Conservation (phyloP, 2,329 filamentous ascomycete species). For the Trichophyton mentagrophytes region DNA sequence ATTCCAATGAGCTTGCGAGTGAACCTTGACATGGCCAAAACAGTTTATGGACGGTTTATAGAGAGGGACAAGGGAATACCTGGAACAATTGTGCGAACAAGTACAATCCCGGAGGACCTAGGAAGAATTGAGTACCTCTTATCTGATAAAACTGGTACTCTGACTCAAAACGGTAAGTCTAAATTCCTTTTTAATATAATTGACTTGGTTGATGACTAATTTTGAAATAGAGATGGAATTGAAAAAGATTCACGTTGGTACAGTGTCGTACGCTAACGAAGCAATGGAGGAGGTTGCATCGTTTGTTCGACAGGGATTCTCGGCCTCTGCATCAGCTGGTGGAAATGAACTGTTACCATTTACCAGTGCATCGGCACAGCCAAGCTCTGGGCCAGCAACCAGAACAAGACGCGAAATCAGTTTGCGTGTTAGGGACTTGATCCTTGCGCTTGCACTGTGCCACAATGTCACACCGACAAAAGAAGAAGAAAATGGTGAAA, state of each 20-base stretch:
- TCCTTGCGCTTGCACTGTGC: conserved; percentile 81
- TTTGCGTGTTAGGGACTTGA: conserved; percentile 79
- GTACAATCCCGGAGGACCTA: conserved; percentile 92
- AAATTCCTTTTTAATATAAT: neutral
- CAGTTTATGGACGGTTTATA: conserved; percentile 90
- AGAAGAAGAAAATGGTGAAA: conserved; percentile 67
- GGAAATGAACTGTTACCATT: conserved; percentile 36
- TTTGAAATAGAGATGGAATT: conserved; percentile 70
- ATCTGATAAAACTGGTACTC: conserved; percentile 94
- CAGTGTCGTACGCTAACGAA: conserved; percentile 94
- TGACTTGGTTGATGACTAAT: neutral
- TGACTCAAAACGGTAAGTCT: conserved; percentile 67
- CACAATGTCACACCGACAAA: conserved; percentile 92
- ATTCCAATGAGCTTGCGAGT: conserved; percentile 94
- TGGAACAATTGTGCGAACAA: conserved; percentile 85
- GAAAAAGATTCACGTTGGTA: conserved; percentile 97
- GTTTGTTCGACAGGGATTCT: conserved; percentile 76
- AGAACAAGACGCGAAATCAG: conserved; percentile 87
- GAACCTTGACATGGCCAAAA: conserved; percentile 94
- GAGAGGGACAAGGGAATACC: conserved; percentile 81
- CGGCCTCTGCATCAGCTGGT: conserved; percentile 53
- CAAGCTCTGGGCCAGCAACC: conserved; percentile 48
- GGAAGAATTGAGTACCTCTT: conserved; percentile 92
- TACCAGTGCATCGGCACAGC: conserved; percentile 41
- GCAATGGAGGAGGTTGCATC: conserved; percentile 93